Percentiles rank a stretch among this genome's conserved stretches.
Conservation (phyloP, 176 grass and related monocot genomes). For the Saccharum officinarum region DNA sequence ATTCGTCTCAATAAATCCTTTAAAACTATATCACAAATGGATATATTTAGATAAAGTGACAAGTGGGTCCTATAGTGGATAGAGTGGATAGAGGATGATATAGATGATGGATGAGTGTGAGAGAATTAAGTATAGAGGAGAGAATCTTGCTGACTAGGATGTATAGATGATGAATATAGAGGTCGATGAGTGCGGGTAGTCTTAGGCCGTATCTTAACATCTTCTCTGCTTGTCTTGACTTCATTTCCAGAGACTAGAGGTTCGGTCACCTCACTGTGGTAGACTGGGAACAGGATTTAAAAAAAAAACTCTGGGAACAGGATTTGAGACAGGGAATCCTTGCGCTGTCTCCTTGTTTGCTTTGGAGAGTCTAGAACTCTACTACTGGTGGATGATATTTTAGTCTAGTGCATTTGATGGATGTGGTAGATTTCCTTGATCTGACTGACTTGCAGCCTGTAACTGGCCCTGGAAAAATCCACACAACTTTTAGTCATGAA, state of each 20-base stretch:
- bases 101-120: too few relatives aligned
- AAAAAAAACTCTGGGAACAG: not conserved
- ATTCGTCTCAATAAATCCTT: too few relatives aligned
- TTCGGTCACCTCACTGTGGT: not conserved
- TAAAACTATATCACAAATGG: too few relatives aligned
- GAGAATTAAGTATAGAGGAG: too few relatives aligned
- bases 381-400: too few relatives aligned
- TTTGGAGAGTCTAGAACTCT: not conserved
- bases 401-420: not conserved
- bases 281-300: not conserved
- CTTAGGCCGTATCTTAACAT: too few relatives aligned
- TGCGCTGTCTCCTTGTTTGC: not conserved
- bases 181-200: too few relatives aligned
- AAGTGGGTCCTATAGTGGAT: too few relatives aligned
- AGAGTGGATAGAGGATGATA: too few relatives aligned
- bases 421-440: not conserved
- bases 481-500: not conserved
- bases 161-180: too few relatives aligned
- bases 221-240: not conserved
- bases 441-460: not conserved
- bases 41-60: too few relatives aligned
- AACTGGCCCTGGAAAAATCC: not conserved
- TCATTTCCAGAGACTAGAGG: not conserved
- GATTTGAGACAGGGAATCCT: not conserved
- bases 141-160: too few relatives aligned